Evolutionary conservation across 73 alveolate genomes (phyloP).

Genomic region (Paramecium sonneborni): DNA sequence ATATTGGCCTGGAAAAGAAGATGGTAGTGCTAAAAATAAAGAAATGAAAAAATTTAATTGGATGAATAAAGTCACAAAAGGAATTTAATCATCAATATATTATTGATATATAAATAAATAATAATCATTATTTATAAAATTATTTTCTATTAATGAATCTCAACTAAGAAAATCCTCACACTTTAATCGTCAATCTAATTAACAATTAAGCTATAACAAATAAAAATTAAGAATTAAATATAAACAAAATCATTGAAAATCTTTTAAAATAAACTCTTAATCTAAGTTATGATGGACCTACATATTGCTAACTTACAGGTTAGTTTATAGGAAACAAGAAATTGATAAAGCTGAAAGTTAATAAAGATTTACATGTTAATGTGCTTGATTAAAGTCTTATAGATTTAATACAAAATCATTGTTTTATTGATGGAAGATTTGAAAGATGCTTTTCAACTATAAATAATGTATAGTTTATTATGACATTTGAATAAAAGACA

Average conservation of each 20-base stretch:
- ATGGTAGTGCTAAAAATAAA: slow-evolving; percentile 60
- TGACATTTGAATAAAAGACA: no score
- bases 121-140: not conserved
- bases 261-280: no score
- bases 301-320: no score
- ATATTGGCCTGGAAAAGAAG: slow-evolving; percentile 61
- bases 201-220: not conserved
- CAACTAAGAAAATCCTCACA: not conserved
- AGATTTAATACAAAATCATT: not conserved
- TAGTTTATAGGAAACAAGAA: no score
- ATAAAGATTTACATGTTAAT: no score
- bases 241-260: no score
- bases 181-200: not conserved
- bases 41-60: slow-evolving; percentile 55
- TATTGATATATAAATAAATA: not conserved
- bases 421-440: not conserved
- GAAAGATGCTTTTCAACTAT: not conserved
- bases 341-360: no score
- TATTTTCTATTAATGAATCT: no score
- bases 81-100: slow-evolving; percentile 57
- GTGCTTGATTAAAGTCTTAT: not conserved
- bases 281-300: no score
- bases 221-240: no score
- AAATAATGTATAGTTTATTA: not conserved
- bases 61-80: slow-evolving; percentile 65